A percentile compares a stretch with the other conserved stretches of the same genome.
phyloP scores from a whole-genome alignment of 192 early-diverging fungal genomes.

The Gonapodya sp. region DNA sequence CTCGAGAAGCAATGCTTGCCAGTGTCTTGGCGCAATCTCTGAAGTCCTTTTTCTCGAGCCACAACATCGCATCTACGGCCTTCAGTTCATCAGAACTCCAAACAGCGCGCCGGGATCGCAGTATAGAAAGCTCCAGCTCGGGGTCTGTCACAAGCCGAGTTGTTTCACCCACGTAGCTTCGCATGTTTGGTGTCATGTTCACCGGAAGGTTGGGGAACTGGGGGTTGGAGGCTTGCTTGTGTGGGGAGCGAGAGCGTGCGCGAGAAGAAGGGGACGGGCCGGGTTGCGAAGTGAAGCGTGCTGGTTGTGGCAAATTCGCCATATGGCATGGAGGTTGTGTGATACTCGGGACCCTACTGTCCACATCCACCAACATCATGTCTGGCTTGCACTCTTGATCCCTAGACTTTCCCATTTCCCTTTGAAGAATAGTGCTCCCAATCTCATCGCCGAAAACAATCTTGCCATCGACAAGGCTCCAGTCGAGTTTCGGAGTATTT shows the following conservation, averaged over 20 bases:
- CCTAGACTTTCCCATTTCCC: no score
- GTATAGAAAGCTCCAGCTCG: neutral
- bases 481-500: no score
- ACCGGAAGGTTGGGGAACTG: neutral
- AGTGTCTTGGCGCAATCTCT: neutral
- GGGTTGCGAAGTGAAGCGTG: neutral
- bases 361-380: no score
- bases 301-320: no score
- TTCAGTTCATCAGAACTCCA: neutral
- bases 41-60: neutral
- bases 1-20: no score
- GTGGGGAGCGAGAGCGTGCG: neutral
- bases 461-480: no score
- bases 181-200: neutral
- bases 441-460: no score
- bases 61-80: neutral
- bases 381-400: no score
- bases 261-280: neutral
- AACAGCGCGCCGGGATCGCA: neutral
- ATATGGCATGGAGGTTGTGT: no score
- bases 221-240: neutral
- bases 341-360: no score
- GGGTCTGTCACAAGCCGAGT: neutral
- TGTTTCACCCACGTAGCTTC: neutral
- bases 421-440: no score